Base-by-base conservation (phyloP, 2,329 filamentous ascomycete genomes). In the Conoideocrella luteorostrata region DNA sequence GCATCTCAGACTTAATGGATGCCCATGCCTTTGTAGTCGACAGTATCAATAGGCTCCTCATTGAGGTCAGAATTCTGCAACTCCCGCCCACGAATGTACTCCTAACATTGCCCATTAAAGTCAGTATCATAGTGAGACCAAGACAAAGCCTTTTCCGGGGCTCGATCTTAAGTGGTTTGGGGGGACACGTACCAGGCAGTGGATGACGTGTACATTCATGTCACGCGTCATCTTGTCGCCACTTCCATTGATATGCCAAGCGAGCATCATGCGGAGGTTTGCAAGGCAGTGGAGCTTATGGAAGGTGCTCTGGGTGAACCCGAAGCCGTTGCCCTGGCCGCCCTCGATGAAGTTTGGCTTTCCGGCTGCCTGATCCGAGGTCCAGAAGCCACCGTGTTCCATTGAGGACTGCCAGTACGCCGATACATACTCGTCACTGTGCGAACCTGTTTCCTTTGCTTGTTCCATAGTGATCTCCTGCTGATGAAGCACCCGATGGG, bases 41-140 rank as follows among this genome's bases (percentile, higher is more conserved):
- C 34, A 21, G 34, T 37, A 37, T 37, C 34, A 22, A 37, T 37
- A 7, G 34, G 34, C 34, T 37, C 34, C 22, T 37, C 34, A 13
- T 37, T 37, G 7, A 37, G 34, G n/a, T 37, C 34, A 37, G 34
- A 20, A 20, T 10, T 20, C 3, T 12, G 4, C 18, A 37, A 22
- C 20, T 37, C 15, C 7, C 34, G 34, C 13, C 18, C 7, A 12
- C 34, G 34, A 7, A 37, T 12, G n/a, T 37, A 37, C n/a, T 37
- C 34, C 34, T 37, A 37, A 12, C n/a, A n/a, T n/a, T n/a, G n/a
- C n/a, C n/a, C n/a, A n/a, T n/a, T n/a, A n/a, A n/a, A n/a, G n/a
- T n/a, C n/a, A n/a, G n/a, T n/a, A n/a, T n/a, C n/a, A n/a, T n/a
- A n/a, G n/a, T n/a, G n/a, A n/a, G n/a, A n/a, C n/a, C n/a, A n/a